Evolutionary conservation across 2,329 filamentous ascomycete genomes (phyloP).

Genomic region (Aspergillus fischeri): DNA sequence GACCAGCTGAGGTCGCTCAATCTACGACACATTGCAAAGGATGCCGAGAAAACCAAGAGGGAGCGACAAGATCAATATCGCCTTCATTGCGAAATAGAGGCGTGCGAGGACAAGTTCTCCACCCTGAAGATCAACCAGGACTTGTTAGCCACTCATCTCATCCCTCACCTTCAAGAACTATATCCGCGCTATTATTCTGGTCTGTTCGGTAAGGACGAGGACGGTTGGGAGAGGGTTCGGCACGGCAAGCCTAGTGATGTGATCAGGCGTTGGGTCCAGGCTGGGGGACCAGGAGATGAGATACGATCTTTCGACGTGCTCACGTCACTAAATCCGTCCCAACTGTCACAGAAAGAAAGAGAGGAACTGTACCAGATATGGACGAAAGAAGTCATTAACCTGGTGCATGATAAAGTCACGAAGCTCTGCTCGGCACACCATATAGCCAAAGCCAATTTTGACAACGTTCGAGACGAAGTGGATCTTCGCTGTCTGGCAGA

Average conservation of each 20-base stretch:
- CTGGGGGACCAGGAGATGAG: background rate
- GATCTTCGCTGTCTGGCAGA: conserved; percentile 23
- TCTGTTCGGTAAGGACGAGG: background rate
- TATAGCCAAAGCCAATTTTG: background rate
- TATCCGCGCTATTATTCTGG: background rate
- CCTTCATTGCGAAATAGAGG: conserved; percentile 8
- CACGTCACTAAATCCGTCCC: background rate
- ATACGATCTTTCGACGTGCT: conserved; percentile 3
- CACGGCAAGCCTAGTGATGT: background rate
- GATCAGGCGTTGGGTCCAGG: background rate
- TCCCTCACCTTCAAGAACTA: background rate
- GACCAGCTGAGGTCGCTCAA: conserved; percentile 47
- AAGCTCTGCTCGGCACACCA: background rate
- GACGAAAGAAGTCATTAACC: background rate
- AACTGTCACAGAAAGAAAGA: background rate
- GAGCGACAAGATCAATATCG: conserved; percentile 19
- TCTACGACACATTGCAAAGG: conserved; percentile 35
- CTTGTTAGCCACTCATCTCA: background rate
- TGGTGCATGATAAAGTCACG: background rate
- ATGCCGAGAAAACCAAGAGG: conserved; percentile 31
- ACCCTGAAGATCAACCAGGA: conserved; percentile 3
- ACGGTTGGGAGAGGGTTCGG: background rate
- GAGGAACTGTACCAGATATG: background rate
- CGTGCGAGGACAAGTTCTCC: conserved; percentile 8
- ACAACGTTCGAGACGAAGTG: conserved; percentile 14